Conservation (phyloP, 1,139 yeast genomes). For the Sugiyamaella xylanicola region DNA sequence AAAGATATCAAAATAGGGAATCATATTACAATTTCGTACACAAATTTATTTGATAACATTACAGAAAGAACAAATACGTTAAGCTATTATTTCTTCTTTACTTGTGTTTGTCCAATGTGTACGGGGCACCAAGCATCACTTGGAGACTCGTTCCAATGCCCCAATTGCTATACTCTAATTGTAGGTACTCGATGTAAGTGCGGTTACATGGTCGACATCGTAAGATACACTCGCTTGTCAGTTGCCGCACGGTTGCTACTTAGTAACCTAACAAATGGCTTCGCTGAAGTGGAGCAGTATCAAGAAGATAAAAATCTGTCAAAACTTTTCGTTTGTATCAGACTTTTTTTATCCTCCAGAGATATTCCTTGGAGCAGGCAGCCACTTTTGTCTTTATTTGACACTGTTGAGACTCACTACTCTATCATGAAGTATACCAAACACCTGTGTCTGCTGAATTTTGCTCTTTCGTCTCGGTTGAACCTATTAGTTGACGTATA, state of each 20-base stretch:
- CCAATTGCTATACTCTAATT: constrained; percentile 12
- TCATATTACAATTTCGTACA: constrained; percentile 19
- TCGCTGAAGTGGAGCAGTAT: too few relatives aligned
- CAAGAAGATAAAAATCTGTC: not conserved
- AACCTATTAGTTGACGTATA: constrained; percentile 6
- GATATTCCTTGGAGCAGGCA: constrained; percentile 15
- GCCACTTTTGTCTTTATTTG: constrained; percentile 9
- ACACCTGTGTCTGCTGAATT: constrained; percentile 5
- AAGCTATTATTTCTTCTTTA: constrained; percentile 20
- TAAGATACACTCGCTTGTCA: not conserved
- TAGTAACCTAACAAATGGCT: too few relatives aligned
- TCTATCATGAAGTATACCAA: not conserved
- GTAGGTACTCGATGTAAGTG: constrained; percentile 5
- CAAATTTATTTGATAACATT: constrained; percentile 11
- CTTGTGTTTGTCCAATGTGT: constrained; percentile 20
- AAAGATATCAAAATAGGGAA: constrained; percentile 14
- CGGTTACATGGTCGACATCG: constrained; percentile 6
- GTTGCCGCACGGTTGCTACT: constrained; percentile 4
- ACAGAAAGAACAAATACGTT: constrained; percentile 14
- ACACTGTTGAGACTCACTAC: not conserved
- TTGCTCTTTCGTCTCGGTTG: not conserved
- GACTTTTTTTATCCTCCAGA: constrained; percentile 4
- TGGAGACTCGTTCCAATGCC: constrained; percentile 17
- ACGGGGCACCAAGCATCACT: constrained; percentile 2
- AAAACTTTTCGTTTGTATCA: not conserved